Base-by-base conservation (phyloP, 2,329 filamentous ascomycete genomes). In the Fusarium brevicatenulatum region DNA sequence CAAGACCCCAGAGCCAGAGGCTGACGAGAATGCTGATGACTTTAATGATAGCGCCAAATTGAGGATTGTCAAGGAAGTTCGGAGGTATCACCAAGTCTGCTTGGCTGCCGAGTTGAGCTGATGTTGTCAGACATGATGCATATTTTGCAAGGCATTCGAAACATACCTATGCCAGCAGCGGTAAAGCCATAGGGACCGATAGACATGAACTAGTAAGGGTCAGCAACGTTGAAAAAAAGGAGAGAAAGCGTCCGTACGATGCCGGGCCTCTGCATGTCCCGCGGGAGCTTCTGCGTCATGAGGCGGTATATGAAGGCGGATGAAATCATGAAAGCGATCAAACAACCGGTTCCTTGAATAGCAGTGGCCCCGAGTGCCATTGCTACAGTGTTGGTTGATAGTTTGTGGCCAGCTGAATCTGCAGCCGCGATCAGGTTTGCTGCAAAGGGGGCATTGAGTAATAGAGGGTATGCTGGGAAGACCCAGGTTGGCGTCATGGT, bases 401-500 rank as follows among this genome's bases (percentile, higher is more conserved):
- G 36, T 19, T 47, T 15, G 32, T 68, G 58, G 4, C 60, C 68
- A 9, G 76, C 65, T 23, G 63, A 65, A 10, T 81, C 72, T 13
- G 84, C 82, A 12, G 85, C 82, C 49, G 80, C 77, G 67, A 90
- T 86, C 36, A 90, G 82, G 54, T 85, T 90, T 23, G 88, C 87
- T 21, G 92, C 93, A 74, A 95, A 90, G 0, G 93, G 92, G 0
- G 92, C 93, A 28, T 92, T 90, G 13, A 96, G 89, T 7, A 97
- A 87, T 28, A 96, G 86, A 1, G 94, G 93, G 72, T 97, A 97
- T 2, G 92, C 93, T 0, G 93, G 94, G 73, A 96, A 96, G 61
- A 95, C 94, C 93, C 93, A 96, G 23, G 94, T 90, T 0, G 93
- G 93, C 1, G 93, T 96, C 94, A 97, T 96, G 58, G 91, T 91